Evolutionary conservation across 805 yeast genomes (phyloP).

Genomic region (Wickerhamomyces chaumierensis): DNA sequence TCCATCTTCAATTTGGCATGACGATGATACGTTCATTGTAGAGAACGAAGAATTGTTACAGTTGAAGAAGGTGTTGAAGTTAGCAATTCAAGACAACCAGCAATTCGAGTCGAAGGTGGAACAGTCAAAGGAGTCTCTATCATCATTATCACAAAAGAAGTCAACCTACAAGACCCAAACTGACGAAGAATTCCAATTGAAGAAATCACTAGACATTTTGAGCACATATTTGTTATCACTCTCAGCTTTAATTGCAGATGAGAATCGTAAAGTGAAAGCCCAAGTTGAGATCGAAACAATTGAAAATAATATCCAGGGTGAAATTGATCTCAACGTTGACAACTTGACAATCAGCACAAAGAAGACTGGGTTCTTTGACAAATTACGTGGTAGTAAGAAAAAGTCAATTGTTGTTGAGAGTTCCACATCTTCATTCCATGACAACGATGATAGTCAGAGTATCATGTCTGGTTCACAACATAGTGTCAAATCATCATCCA

Average conservation of each 20-base stretch:
- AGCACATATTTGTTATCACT: conserved; percentile 40
- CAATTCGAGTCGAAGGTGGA: conserved; percentile 21
- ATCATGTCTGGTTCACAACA: conserved; percentile 10
- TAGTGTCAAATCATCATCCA: conserved; percentile 5
- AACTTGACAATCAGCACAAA: conserved; percentile 36
- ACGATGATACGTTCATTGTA: conserved; percentile 67
- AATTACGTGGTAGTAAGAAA: conserved; percentile 16
- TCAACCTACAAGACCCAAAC: conserved; percentile 27
- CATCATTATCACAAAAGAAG: conserved; percentile 19
- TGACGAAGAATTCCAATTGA: conserved; percentile 36
- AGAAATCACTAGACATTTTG: conserved; percentile 29
- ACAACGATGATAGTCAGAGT: conserved; percentile 14
- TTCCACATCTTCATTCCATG: not conserved
- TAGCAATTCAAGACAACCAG: conserved; percentile 22
- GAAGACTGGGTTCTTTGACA: conserved; percentile 49
- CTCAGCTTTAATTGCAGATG: conserved; percentile 58
- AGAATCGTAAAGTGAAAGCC: conserved; percentile 57
- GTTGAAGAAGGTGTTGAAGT: conserved; percentile 35
- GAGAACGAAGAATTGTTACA: conserved; percentile 38
- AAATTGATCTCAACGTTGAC: conserved; percentile 46
- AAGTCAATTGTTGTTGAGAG: conserved; percentile 7
- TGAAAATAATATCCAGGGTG: conserved; percentile 71
- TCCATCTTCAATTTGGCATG: conserved; percentile 95
- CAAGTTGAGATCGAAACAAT: conserved; percentile 90
- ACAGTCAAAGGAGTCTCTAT: conserved; percentile 20